These are phyloP conservation scores for Gossypium armourianum DNA, from an alignment of 441 rosid genomes.

Conservation along the genomic window DNA sequence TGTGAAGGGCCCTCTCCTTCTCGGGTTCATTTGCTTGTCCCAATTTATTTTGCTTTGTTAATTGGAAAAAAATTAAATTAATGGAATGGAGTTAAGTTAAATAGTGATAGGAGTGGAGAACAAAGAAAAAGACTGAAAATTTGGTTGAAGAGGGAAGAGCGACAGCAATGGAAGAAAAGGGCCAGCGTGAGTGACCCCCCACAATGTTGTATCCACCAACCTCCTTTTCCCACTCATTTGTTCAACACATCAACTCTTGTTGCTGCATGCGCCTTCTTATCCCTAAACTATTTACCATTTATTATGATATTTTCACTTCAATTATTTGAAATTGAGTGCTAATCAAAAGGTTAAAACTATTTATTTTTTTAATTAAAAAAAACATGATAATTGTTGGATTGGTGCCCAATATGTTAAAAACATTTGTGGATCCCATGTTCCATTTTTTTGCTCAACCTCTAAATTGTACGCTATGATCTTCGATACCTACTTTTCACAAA, in stretches of 20 bases:
- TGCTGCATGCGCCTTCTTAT: not conserved
- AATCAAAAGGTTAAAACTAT: too few relatives aligned
- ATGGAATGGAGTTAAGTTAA: too few relatives aligned
- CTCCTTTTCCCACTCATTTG: not conserved
- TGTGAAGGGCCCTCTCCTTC: too few relatives aligned
- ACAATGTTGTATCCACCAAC: not conserved
- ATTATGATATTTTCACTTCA: too few relatives aligned
- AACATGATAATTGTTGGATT: not conserved
- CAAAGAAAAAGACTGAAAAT: not conserved
- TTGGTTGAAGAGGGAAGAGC: not conserved
- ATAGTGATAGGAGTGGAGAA: not conserved
- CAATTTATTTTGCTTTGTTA: too few relatives aligned
- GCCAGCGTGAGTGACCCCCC: not conserved
- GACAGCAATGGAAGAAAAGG: not conserved
- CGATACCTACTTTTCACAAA: not conserved
- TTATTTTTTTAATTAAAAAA: too few relatives aligned
- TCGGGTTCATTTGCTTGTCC: too few relatives aligned
- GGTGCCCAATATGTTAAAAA: not conserved
- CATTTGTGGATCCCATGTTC: conserved; percentile 11
- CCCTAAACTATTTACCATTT: too few relatives aligned
- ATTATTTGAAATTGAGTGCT: too few relatives aligned
- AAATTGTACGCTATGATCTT: not conserved
- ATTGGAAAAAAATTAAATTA: not conserved
- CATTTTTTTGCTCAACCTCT: not conserved
- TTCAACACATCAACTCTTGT: not conserved